Conservation (phyloP, 768 basidiomycete species). For the Boletus bicolor region DNA sequence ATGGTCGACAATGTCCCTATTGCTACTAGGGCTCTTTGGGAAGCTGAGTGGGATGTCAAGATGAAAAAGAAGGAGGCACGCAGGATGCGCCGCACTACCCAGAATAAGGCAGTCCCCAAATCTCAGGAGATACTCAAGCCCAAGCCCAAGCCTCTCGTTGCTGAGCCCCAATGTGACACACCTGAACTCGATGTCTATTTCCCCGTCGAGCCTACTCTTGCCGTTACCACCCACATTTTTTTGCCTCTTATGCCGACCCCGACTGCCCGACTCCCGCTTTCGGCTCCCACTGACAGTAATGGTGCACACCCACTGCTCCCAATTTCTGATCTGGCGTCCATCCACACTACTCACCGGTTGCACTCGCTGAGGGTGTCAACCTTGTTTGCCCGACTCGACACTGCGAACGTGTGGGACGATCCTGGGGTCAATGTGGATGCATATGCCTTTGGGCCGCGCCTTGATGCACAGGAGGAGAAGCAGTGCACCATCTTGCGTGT, state of each 20-base stretch:
- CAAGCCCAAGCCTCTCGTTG: constrained; percentile 15
- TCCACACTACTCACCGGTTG: constrained; percentile 50
- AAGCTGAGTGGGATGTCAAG: constrained; percentile 67
- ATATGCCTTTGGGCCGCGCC: constrained; percentile 53
- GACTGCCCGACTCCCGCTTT: constrained; percentile 60
- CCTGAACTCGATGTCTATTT: constrained; percentile 64
- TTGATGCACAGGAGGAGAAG: constrained; percentile 37
- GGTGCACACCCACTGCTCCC: constrained; percentile 45
- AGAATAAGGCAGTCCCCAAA: constrained; percentile 19
- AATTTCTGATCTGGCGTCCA: constrained; percentile 44
- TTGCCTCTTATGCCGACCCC: constrained; percentile 79
- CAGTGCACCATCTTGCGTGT: constrained; percentile 67
- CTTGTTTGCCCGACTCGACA: constrained; percentile 69
- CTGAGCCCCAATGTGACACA: constrained; percentile 23
- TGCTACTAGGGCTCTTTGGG: constrained; percentile 68
- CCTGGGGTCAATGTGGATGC: constrained; percentile 51
- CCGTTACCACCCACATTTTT: constrained; percentile 63
- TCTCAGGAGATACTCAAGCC: constrained; percentile 31
- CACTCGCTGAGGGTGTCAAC: constrained; percentile 66
- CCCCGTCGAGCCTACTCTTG: constrained; percentile 31
- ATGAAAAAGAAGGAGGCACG: constrained; percentile 41
- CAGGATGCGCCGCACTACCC: constrained; percentile 21
- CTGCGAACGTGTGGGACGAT: constrained; percentile 58
- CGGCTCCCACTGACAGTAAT: constrained; percentile 18
- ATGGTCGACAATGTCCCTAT: constrained; percentile 78